phyloP scores from a whole-genome alignment of 768 basidiomycete species.

The Gloeostereum incarnatum region DNA sequence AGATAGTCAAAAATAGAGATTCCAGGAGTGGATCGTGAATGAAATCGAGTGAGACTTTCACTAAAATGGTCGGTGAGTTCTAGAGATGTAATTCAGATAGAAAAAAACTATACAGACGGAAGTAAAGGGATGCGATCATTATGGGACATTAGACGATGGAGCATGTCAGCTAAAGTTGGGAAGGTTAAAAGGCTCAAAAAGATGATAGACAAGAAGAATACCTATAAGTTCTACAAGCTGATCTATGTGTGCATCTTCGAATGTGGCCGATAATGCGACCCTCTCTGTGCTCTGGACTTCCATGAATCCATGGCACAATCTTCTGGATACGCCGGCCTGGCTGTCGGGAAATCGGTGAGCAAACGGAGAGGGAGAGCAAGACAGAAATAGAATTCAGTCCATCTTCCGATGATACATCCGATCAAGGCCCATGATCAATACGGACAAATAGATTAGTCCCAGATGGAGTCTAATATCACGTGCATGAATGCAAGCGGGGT shows the following conservation, averaged over 20 bases:
- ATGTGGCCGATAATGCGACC: constrained; percentile 75
- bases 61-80: constrained; percentile 28
- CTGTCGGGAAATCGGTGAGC: too few species aligned
- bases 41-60: constrained; percentile 90
- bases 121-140: constrained; percentile 93
- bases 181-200: constrained; percentile 10
- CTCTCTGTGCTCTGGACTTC: constrained; percentile 56
- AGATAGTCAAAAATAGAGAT: constrained; percentile 92
- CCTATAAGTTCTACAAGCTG: constrained; percentile 84
- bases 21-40: constrained; percentile 83
- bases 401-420: too few species aligned
- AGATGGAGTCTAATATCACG: too few species aligned
- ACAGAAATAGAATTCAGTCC: too few species aligned
- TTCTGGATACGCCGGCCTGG: too few species aligned
- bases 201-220: constrained; percentile 23
- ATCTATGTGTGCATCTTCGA: constrained; percentile 80
- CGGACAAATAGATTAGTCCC: too few species aligned
- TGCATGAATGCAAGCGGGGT: too few species aligned
- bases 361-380: too few species aligned
- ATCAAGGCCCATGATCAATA: too few species aligned
- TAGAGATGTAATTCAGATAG: constrained; percentile 9
- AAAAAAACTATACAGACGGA: constrained; percentile 42
- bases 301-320: constrained; percentile 77
- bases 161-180: constrained; percentile 73
- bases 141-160: constrained; percentile 87